Conservation (phyloP, 2,329 filamentous ascomycete genomes). For the Fusarium coicis region DNA sequence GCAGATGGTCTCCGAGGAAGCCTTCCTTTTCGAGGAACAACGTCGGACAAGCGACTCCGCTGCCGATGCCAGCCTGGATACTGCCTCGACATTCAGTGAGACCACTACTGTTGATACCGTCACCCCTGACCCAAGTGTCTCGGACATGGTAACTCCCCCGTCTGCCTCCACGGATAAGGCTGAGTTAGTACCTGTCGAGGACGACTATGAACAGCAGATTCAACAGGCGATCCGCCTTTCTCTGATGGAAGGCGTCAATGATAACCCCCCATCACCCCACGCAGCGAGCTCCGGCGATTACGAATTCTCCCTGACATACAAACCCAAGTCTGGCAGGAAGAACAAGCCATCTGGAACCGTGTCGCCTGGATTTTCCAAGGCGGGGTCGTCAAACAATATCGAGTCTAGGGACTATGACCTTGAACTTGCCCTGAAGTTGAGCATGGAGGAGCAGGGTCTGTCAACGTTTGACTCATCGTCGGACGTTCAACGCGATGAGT, state of each 20-base stretch:
- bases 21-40: slow-evolving; percentile 66
- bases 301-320: slow-evolving; percentile 63
- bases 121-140: slow-evolving; percentile 66
- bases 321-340: slow-evolving; percentile 54
- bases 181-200: slow-evolving; percentile 47
- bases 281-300: slow-evolving; percentile 60
- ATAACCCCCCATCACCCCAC: slow-evolving; percentile 57
- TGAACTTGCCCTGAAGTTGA: slow-evolving; percentile 69
- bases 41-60: slow-evolving; percentile 64
- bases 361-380: slow-evolving; percentile 52
- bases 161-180: slow-evolving; percentile 19
- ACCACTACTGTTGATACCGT: slow-evolving; percentile 57
- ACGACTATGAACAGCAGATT: slow-evolving; percentile 69
- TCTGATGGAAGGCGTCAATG: slow-evolving; percentile 65
- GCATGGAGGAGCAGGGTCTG: slow-evolving; percentile 64
- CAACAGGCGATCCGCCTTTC: slow-evolving; percentile 72
- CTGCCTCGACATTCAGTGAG: slow-evolving; percentile 55
- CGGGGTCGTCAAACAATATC: slow-evolving; percentile 28
- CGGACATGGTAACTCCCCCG: slow-evolving; percentile 51
- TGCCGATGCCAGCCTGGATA: slow-evolving; percentile 58
- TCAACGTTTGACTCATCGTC: slow-evolving; percentile 17
- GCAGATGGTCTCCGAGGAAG: slow-evolving; percentile 73
- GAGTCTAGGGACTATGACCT: slow-evolving; percentile 63
- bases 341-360: slow-evolving; percentile 50
- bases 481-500: slow-evolving; percentile 49